Evolutionary conservation across 108 stramenopile species (phyloP), one percentile per base, ranked within the genome.

Genomic region (Mediolabrus comicus): DNA sequence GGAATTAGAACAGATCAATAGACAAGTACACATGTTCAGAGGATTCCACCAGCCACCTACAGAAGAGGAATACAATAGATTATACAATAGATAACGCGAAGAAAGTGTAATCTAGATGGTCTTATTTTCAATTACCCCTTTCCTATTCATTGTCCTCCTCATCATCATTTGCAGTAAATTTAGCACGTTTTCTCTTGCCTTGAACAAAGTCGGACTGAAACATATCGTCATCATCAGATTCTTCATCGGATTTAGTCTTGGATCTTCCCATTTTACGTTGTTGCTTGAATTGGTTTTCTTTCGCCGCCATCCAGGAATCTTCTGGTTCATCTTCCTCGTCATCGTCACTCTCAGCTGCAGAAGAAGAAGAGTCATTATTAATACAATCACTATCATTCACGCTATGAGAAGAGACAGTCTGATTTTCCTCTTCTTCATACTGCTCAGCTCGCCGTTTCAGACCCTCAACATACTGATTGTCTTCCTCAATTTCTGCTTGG

Each of bases 251-350:
- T 38, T n/a, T 17, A n/a, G 16, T n/a, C 17, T 5, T 2, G 1
- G 16, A 43, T 43, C 16, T 17, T 43, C 17, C 17, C 17, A 17
- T 43, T 19, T 16, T 17, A 3, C 41, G 3, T 6, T 56, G 14
- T 56, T 56, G 55, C 3, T 28, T 28, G 22, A 56, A n/a, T 19
- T 56, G n/a, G 19, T 16, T 29, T 27, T 46, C 19, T 39, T 76
- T 60, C 24, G 59, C 70, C 7, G 61, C 65, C 3, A 43, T n/a
- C 41, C 41, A 43, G 4, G 16, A 17, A 43, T 62, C 62, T 52
- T 70, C 68, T 3, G 53, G 60, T 9, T 56, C 46, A 24, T 46
- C 63, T 2, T 41, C n/a, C 41, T 43, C 71, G 13, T 69, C 68
- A 6, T 22, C 62, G 14, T 32, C 54, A 55, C 54, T 55, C 30